Conservation (phyloP, 306 rosid species). For the Cucurbita pepo region DNA sequence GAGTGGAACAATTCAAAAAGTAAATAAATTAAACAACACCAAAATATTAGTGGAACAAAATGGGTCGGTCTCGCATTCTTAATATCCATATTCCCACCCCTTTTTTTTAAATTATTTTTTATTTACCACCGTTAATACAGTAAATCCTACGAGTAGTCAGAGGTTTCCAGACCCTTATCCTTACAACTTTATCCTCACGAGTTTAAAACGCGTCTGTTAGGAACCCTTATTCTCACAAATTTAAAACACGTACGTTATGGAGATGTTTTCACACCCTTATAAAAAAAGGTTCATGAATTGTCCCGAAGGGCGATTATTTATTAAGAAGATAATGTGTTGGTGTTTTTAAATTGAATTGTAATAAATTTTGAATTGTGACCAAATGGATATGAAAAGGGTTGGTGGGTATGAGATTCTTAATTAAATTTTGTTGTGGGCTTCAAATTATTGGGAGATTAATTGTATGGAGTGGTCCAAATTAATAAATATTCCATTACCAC, state of each 20-base stretch:
- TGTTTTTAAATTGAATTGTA: background rate
- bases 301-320: background rate
- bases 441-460: background rate
- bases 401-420: conserved; percentile 4
- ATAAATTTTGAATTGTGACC: background rate
- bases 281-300: too few species aligned
- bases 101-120: background rate
- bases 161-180: too few species aligned
- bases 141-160: background rate
- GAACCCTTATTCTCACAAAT: too few species aligned
- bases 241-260: too few species aligned
- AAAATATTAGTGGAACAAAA: background rate
- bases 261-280: too few species aligned
- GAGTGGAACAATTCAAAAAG: background rate
- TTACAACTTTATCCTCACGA: too few species aligned
- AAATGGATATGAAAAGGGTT: background rate
- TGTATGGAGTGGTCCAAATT: background rate
- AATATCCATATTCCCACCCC: background rate
- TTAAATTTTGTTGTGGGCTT: background rate
- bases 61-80: background rate
- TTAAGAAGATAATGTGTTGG: background rate
- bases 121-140: background rate
- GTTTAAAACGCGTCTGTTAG: too few species aligned
- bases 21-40: background rate
- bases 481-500: background rate